Conservation (phyloP, 148 eudicot genomes). For the Fagopyrum tataricum region DNA sequence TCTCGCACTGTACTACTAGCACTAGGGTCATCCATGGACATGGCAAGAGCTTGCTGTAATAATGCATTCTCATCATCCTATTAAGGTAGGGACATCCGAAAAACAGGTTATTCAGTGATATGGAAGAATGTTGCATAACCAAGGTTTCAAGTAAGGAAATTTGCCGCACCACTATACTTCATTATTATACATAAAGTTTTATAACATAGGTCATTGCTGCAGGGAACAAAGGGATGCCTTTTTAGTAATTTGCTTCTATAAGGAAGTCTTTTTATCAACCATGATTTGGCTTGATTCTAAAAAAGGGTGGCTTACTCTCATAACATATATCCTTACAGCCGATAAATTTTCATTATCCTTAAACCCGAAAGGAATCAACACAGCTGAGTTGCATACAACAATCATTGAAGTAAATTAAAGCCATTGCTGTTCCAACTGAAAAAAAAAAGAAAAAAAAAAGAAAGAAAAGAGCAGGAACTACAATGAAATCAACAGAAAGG, state of each 20-base stretch:
- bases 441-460: too few species aligned
- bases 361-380: background rate
- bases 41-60: slow-evolving; percentile 92
- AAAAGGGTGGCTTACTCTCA: background rate
- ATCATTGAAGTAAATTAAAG: background rate
- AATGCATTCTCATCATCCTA: slow-evolving; percentile 96
- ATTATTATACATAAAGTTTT: background rate
- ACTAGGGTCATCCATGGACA: slow-evolving; percentile 98
- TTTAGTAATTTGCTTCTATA: background rate
- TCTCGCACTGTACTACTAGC: slow-evolving; percentile 46
- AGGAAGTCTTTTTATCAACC: background rate
- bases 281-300: background rate
- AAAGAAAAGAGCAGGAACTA: background rate
- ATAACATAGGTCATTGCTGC: too few species aligned
- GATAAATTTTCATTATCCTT: background rate
- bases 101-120: background rate
- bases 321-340: background rate
- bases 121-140: background rate
- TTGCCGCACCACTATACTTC: background rate
- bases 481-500: background rate
- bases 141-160: background rate
- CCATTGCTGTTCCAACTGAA: background rate
- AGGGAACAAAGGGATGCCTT: background rate
- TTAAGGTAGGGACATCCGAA: slow-evolving; percentile 5
- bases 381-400: background rate